Evolutionary conservation across 345 rosid species (phyloP).

Genomic region (Eucalyptus erythrocorys): DNA sequence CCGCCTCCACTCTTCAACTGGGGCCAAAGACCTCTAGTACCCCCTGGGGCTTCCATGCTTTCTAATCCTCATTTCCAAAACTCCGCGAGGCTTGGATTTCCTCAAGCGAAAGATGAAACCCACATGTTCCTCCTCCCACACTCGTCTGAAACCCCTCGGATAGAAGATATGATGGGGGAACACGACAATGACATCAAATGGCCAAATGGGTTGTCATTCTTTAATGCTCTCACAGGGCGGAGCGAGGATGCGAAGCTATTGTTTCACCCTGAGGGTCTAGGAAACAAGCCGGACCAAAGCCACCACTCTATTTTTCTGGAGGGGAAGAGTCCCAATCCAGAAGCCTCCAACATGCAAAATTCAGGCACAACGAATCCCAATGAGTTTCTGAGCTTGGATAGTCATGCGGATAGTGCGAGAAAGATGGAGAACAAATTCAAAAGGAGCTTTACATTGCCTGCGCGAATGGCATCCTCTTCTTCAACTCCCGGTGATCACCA

Average conservation of each 20-base stretch:
- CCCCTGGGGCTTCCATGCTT: slow-evolving; percentile 39
- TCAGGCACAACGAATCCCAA: slow-evolving; percentile 25
- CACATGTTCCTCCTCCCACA: slow-evolving; percentile 67
- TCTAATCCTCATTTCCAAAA: slow-evolving; percentile 52
- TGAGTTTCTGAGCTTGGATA: slow-evolving; percentile 67
- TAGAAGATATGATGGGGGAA: slow-evolving; percentile 53
- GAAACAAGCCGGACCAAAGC: slow-evolving; percentile 26
- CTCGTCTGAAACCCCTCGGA: slow-evolving; percentile 18
- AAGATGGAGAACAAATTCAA: slow-evolving; percentile 67
- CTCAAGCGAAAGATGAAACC: slow-evolving; percentile 52
- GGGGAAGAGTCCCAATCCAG: slow-evolving; percentile 39
- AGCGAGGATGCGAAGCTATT: slow-evolving; percentile 66
- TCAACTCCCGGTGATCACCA: slow-evolving; percentile 55
- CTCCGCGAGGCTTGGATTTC: slow-evolving; percentile 40
- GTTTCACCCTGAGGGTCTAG: slow-evolving; percentile 46
- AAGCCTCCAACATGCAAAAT: slow-evolving; percentile 12
- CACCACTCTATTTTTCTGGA: slow-evolving; percentile 14
- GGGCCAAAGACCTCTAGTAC: slow-evolving; percentile 44
- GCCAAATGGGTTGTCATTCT: slow-evolving; percentile 78
- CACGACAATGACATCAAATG: slow-evolving; percentile 81
- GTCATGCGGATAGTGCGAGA: slow-evolving; percentile 30
- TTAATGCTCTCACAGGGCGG: slow-evolving; percentile 71
- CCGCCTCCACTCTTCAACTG: slow-evolving; percentile 56
- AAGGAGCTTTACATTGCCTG: slow-evolving; percentile 65
- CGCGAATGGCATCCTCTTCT: slow-evolving; percentile 62